Conservation (phyloP, 2,329 filamentous ascomycete genomes). For the Pseudogymnoascus sp. region DNA sequence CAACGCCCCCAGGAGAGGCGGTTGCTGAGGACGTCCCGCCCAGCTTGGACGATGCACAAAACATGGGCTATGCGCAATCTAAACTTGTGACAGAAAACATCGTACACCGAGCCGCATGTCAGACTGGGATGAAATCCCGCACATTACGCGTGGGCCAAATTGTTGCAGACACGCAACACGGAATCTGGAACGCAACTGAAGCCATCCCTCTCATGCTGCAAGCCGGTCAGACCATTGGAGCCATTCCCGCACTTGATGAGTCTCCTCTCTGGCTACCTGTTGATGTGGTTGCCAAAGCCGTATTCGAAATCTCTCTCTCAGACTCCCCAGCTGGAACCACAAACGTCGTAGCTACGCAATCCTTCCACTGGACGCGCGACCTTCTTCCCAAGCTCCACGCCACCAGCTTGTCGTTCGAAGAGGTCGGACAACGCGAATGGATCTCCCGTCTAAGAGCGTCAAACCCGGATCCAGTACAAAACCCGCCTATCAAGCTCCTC, state of each 20-base stretch:
- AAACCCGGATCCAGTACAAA: constrained; percentile 39
- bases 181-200: constrained; percentile 43
- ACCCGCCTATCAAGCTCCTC: constrained; percentile 45
- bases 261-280: constrained; percentile 38
- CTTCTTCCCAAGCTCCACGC: constrained; percentile 41
- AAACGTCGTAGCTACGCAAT: constrained; percentile 35
- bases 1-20: constrained; percentile 22
- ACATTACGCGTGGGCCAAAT: constrained; percentile 43
- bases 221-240: constrained; percentile 34
- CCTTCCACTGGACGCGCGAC: constrained; percentile 40
- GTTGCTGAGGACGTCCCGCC: constrained; percentile 30
- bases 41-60: constrained; percentile 30
- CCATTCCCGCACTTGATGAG: constrained; percentile 38
- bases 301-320: constrained; percentile 31
- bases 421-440: constrained; percentile 38
- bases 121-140: constrained; percentile 26
- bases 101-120: constrained; percentile 27
- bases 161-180: constrained; percentile 37
- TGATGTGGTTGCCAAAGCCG: constrained; percentile 34
- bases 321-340: constrained; percentile 17
- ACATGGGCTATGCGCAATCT: constrained; percentile 43
- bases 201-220: constrained; percentile 45
- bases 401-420: constrained; percentile 36
- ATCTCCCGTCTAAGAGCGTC: constrained; percentile 35
- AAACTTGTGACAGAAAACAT: constrained; percentile 42